Percentiles rank a stretch among this genome's conserved stretches.
These are phyloP conservation scores for Colletotrichum sp. DNA, from an alignment of 2,329 filamentous ascomycete genomes.

Conservation along the genomic window DNA sequence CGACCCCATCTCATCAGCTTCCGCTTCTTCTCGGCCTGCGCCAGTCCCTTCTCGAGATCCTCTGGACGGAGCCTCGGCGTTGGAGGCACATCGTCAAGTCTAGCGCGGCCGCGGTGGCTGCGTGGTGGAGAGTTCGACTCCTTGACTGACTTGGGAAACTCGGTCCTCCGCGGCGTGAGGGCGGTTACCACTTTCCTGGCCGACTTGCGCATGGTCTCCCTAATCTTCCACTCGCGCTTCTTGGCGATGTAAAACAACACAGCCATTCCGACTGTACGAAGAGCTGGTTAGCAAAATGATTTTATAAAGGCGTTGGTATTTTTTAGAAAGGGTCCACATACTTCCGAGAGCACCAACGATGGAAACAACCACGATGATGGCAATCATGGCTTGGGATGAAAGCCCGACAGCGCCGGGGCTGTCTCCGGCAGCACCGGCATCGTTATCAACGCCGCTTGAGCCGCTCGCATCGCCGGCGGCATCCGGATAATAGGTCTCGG, in stretches of 20 bases:
- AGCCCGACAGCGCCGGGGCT: constrained; percentile 65
- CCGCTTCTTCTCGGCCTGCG: constrained; percentile 39
- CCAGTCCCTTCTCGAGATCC: constrained; percentile 65
- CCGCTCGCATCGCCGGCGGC: constrained; percentile 37
- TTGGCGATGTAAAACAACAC: constrained; percentile 81
- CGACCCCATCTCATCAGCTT: constrained; percentile 36
- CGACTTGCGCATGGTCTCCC: constrained; percentile 73
- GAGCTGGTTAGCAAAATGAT: not conserved
- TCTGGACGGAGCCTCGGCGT: constrained; percentile 59
- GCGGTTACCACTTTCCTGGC: constrained; percentile 65
- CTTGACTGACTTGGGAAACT: constrained; percentile 66
- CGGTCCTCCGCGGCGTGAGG: constrained; percentile 65
- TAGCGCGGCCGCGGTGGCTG: constrained; percentile 14
- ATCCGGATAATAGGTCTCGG: constrained; percentile 40
- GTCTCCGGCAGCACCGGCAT: constrained; percentile 70
- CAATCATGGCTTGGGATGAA: constrained; percentile 72
- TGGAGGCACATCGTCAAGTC: constrained; percentile 60
- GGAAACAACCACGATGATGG: constrained; percentile 76
- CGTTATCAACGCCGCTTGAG: constrained; percentile 49
- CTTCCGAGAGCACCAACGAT: constrained; percentile 72
- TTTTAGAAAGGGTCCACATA: constrained; percentile 44
- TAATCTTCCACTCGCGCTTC: constrained; percentile 83
- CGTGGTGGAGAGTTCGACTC: constrained; percentile 30
- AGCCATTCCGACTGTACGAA: constrained; percentile 61
- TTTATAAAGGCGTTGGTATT: not conserved